Evolutionary conservation across 2,329 filamentous ascomycete genomes (phyloP), one percentile per base, ranked within the genome.

Genomic region (Diaporthe caulivora): DNA sequence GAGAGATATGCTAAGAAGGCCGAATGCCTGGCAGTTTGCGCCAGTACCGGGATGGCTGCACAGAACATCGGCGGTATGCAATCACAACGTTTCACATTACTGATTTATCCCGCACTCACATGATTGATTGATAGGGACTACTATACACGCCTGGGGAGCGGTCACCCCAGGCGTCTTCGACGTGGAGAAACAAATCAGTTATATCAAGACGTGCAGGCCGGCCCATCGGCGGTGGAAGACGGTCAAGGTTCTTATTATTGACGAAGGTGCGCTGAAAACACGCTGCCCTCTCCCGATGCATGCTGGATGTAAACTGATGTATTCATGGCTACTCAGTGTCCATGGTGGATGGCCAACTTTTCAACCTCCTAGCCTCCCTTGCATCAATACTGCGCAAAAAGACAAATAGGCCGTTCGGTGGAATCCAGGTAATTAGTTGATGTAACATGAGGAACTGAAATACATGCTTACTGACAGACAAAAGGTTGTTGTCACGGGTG

Each of bases 331-430:
- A 21, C 2, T 21, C 37, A 81, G 90, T 95, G 5, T 94, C 92
- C 1, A 95, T 95, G 93, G 92, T 95, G 9, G 93, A 95, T 78
- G 92, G 92, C 1, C 92, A 94, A 71, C 85, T 94, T 2, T 94
- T 94, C 77, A 93, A 95, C 82, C 94, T 94, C 80, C 86, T 95
- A 11, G 92, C 94, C 80, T 87, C 89, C 64, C 89, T 94, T 75
- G 92, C 92, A 17, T 18, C 10, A 86, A 92, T 72, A 86, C 85
- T 34, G 87, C 94, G 74, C 86, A 91, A 72, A 93, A 92, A 78
- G 94, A 93, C 77, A 31, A 91, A 90, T 21, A 84, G 90, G 24
- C 91, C 93, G 0, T 95, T 94, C 79, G 93, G 93, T 57, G 93
- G 93, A 3, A 94, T 95, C 60, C 93, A 74, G 51, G 73, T 73